Percentiles rank a stretch among this genome's conserved stretches.
phyloP scores from a whole-genome alignment of 768 basidiomycete species.

The Cystobasidium tubakii region DNA sequence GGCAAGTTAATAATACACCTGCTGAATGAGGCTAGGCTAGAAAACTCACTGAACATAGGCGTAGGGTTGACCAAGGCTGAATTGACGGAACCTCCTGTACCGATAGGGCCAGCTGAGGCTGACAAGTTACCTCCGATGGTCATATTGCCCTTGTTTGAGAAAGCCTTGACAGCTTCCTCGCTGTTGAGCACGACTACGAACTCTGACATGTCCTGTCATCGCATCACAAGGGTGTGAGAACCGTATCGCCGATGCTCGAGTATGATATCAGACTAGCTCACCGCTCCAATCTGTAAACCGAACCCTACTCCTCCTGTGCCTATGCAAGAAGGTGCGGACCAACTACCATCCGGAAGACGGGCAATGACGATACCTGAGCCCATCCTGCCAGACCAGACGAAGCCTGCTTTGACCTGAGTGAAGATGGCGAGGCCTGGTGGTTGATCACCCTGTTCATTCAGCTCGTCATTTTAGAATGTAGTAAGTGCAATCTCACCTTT shows the following conservation, averaged over 20 bases:
- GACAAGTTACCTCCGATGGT: slow-evolving; percentile 86
- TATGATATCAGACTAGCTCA: slow-evolving; percentile 6
- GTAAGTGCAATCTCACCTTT: no score
- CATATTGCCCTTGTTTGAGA: slow-evolving; percentile 90
- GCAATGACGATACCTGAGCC: slow-evolving; percentile 90
- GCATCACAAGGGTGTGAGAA: no score
- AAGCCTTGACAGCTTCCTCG: slow-evolving; percentile 90
- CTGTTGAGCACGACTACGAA: slow-evolving; percentile 96
- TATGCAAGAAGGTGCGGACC: slow-evolving; percentile 88
- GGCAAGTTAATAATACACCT: background rate
- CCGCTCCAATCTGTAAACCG: slow-evolving; percentile 81
- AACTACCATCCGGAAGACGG: slow-evolving; percentile 85
- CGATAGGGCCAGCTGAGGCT: slow-evolving; percentile 79
- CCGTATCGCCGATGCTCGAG: no score
- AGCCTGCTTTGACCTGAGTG: slow-evolving; percentile 73
- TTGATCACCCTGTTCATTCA: background rate
- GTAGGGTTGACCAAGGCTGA: slow-evolving; percentile 67
- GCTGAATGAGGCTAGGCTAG: no score
- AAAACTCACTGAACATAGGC: slow-evolving; percentile 86
- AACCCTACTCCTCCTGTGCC: slow-evolving; percentile 90
- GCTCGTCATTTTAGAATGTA: no score
- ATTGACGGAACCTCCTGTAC: slow-evolving; percentile 84
- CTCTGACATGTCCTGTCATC: slow-evolving; percentile 54
- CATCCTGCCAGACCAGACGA: slow-evolving; percentile 89
- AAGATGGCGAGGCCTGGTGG: slow-evolving; percentile 85